Percentiles rank a stretch among this genome's conserved stretches.
These are phyloP conservation scores for Bipolaris sorokiniana DNA, from an alignment of 2,329 filamentous ascomycete genomes.

Conservation along the genomic window DNA sequence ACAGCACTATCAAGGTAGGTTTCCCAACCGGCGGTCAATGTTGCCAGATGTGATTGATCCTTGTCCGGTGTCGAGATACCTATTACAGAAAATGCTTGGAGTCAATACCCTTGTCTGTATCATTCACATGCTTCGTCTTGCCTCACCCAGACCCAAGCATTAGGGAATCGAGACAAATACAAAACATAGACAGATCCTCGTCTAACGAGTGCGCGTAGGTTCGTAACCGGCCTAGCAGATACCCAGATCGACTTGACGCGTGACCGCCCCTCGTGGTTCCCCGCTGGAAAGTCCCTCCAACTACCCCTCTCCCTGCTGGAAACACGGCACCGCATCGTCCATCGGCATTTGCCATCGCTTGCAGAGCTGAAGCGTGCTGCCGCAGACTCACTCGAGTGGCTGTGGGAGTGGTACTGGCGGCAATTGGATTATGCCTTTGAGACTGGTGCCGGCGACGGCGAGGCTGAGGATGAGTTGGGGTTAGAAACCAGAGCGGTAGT, in stretches of 20 bases:
- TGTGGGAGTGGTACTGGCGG: slow-evolving; percentile 88
- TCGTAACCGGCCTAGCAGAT: slow-evolving; percentile 81
- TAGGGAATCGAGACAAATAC: neutral
- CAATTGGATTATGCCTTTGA: slow-evolving; percentile 51
- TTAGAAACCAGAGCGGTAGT: slow-evolving; percentile 12
- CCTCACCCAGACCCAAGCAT: neutral
- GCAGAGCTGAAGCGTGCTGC: slow-evolving; percentile 73
- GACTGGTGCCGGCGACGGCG: neutral
- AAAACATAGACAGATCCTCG: neutral
- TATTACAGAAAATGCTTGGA: too few relatives aligned
- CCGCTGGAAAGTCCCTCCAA: slow-evolving; percentile 29
- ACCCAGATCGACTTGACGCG: slow-evolving; percentile 54
- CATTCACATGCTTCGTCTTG: neutral
- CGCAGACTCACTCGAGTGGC: slow-evolving; percentile 76
- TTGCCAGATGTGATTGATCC: neutral
- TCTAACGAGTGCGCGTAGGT: slow-evolving; percentile 55
- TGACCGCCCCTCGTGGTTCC: slow-evolving; percentile 36
- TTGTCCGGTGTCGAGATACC: neutral
- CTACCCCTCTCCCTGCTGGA: slow-evolving; percentile 78
- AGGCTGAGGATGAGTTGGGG: slow-evolving; percentile 2
- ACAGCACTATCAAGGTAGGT: slow-evolving; percentile 73
- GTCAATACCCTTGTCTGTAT: neutral
- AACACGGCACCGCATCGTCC: slow-evolving; percentile 85
- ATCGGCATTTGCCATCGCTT: slow-evolving; percentile 82
- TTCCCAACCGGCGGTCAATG: neutral